These are phyloP conservation scores for Hypomyces perniciosus DNA, from an alignment of 2,329 filamentous ascomycete species.

Conservation along the genomic window DNA sequence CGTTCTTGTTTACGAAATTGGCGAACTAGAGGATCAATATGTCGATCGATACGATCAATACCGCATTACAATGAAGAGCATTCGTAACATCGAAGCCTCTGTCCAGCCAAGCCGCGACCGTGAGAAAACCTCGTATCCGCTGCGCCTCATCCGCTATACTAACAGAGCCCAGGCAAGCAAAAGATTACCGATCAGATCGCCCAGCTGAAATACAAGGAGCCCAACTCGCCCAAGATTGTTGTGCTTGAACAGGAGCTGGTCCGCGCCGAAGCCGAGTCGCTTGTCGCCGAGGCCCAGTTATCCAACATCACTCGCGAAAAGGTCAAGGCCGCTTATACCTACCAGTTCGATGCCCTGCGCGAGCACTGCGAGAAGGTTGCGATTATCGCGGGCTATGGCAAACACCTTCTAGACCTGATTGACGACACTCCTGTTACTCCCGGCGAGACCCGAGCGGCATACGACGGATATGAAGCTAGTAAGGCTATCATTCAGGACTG, in stretches of 20 bases:
- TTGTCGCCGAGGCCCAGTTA: slow-evolving; percentile 94
- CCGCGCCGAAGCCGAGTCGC: slow-evolving; percentile 95
- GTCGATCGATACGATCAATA: slow-evolving; percentile 99
- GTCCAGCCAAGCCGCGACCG: slow-evolving; percentile 97
- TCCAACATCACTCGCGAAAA: slow-evolving; percentile 99
- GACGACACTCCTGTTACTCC: slow-evolving; percentile 97
- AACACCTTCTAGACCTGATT: slow-evolving; percentile 94
- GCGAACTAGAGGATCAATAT: slow-evolving; percentile 95
- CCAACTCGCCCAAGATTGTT: slow-evolving; percentile 94
- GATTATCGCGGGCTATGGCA: slow-evolving; percentile 95
- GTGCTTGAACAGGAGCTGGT: slow-evolving; percentile 98
- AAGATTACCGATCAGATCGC: slow-evolving; percentile 99
- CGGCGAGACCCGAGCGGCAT: slow-evolving; percentile 89
- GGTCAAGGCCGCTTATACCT: slow-evolving; percentile 95
- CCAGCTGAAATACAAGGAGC: slow-evolving; percentile 99
- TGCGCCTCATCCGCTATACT: background rate
- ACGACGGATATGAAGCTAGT: slow-evolving; percentile 96
- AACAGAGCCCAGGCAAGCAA: slow-evolving; percentile 69
- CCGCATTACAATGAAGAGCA: slow-evolving; percentile 98
- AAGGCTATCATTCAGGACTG: slow-evolving; percentile 99
- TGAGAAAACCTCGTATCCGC: slow-evolving; percentile 40
- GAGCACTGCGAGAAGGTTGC: slow-evolving; percentile 98
- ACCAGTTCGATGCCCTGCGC: slow-evolving; percentile 94
- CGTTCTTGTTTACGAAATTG: slow-evolving; percentile 96
- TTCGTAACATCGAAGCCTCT: slow-evolving; percentile 97